Evolutionary conservation across 108 stramenopile species (phyloP).

Genomic region (Pelagomonas calceolata): DNA sequence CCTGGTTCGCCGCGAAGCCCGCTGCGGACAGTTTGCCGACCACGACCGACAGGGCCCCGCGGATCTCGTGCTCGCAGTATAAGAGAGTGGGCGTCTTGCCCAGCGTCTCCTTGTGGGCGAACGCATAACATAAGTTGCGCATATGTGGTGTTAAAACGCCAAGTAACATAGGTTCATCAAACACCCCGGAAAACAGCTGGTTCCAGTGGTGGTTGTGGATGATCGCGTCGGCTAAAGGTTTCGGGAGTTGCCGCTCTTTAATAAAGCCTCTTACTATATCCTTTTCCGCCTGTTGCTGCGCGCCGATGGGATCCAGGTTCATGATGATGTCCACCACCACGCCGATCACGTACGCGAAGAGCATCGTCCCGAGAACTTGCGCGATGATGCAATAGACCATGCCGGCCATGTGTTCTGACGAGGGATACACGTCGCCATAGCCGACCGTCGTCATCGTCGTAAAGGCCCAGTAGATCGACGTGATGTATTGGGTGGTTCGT

Average conservation of each 20-base stretch:
- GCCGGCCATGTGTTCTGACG: not conserved
- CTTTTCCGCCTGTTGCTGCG: no score
- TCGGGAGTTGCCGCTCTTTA: not conserved
- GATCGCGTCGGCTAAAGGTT: not conserved
- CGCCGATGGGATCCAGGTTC: constrained; percentile 9
- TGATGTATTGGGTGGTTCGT: constrained; percentile 2
- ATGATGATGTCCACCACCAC: constrained; percentile 9
- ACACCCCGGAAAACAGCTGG: not conserved
- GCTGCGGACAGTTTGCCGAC: not conserved
- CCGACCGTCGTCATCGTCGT: constrained; percentile 26
- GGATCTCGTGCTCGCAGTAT: not conserved
- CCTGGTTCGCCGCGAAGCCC: constrained; percentile 2
- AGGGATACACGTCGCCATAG: constrained; percentile 23
- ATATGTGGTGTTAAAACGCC: no score
- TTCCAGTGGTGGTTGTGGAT: not conserved
- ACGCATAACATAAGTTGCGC: constrained; percentile 1
- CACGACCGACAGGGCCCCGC: no score
- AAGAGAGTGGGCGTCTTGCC: not conserved
- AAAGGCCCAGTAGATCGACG: constrained; percentile 24
- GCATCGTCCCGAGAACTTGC: constrained; percentile 8
- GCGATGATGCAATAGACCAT: constrained; percentile 8
- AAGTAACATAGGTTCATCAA: not conserved
- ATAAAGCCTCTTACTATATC: not conserved
- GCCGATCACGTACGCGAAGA: constrained; percentile 23
- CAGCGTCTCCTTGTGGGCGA: not conserved